A percentile compares a stretch with the other conserved stretches of the same genome.
Evolutionary conservation across 2,329 filamentous ascomycete species (phyloP).

Genomic region (Eutypa lata): DNA sequence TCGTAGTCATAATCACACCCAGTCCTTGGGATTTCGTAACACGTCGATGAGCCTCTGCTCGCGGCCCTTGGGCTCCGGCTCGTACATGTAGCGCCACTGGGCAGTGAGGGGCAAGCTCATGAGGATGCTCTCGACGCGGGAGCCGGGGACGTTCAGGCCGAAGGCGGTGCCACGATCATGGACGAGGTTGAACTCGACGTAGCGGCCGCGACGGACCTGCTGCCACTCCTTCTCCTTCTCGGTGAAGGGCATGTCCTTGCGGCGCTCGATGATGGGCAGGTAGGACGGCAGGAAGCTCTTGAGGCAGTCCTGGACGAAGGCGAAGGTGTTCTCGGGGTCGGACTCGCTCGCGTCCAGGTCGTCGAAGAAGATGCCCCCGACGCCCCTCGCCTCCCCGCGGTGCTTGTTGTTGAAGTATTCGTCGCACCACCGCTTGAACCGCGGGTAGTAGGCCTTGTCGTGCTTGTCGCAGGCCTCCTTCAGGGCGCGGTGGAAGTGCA

Average conservation of each 20-base stretch:
- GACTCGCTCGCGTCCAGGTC: constrained; percentile 86
- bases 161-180: constrained; percentile 95
- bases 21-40: constrained; percentile 61
- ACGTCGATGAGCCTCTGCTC: constrained; percentile 81
- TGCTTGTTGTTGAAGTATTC: constrained; percentile 96
- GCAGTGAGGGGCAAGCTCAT: constrained; percentile 96
- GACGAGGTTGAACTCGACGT: constrained; percentile 98
- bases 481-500: constrained; percentile 92
- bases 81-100: constrained; percentile 94
- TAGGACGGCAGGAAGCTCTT: constrained; percentile 88
- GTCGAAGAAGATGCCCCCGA: constrained; percentile 98
- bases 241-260: constrained; percentile 90
- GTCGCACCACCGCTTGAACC: constrained; percentile 98
- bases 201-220: constrained; percentile 87
- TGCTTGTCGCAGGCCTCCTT: constrained; percentile 93
- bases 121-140: constrained; percentile 90
- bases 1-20: constrained; percentile 46
- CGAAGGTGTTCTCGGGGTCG: constrained; percentile 84
- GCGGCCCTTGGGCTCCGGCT: constrained; percentile 68
- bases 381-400: constrained; percentile 77
- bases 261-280: constrained; percentile 78
- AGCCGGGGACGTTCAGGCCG: constrained; percentile 86
- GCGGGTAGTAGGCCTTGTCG: constrained; percentile 85
- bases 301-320: constrained; percentile 82
- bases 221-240: constrained; percentile 93